phyloP scores from a whole-genome alignment of 2,329 filamentous ascomycete genomes.

The Talaromyces rugulosus region DNA sequence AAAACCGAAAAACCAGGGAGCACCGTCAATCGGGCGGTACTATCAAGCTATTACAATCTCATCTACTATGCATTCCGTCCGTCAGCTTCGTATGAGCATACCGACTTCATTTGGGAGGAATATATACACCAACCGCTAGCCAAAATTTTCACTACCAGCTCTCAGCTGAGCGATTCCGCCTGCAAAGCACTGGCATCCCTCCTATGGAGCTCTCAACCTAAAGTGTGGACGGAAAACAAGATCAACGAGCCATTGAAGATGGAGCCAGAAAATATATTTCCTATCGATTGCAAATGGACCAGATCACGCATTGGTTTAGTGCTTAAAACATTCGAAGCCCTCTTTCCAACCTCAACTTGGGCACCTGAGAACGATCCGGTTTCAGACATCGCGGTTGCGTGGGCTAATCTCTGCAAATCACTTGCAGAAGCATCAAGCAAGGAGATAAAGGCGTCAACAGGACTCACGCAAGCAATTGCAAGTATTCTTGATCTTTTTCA shows the following conservation, averaged over 20 bases:
- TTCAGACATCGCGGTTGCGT: conserved; percentile 53
- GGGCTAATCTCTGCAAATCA: conserved; percentile 56
- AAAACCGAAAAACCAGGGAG: conserved; percentile 46
- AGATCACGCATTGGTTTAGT: conserved; percentile 65
- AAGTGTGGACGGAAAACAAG: conserved; percentile 71
- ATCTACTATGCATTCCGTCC: conserved; percentile 81
- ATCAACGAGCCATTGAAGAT: conserved; percentile 59
- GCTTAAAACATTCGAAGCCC: conserved; percentile 56
- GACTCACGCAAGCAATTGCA: conserved; percentile 76
- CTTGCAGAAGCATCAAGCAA: conserved; percentile 66
- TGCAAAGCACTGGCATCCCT: conserved; percentile 70
- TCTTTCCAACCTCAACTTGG: conserved; percentile 51
- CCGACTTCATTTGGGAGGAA: conserved; percentile 74
- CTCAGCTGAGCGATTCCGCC: conserved; percentile 56
- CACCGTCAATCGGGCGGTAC: conserved; percentile 54
- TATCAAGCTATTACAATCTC: conserved; percentile 73
- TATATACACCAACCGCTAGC: conserved; percentile 64
- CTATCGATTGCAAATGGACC: conserved; percentile 82
- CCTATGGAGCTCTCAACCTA: conserved; percentile 45
- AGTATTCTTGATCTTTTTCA: conserved; percentile 65
- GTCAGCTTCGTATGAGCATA: conserved; percentile 57
- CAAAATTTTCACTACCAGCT: conserved; percentile 48
- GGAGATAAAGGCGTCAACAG: conserved; percentile 82
- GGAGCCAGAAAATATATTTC: conserved; percentile 71
- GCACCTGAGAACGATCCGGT: conserved; percentile 36